phyloP scores from a whole-genome alignment of 108 stramenopile species.

The Craspedostauros australis region DNA sequence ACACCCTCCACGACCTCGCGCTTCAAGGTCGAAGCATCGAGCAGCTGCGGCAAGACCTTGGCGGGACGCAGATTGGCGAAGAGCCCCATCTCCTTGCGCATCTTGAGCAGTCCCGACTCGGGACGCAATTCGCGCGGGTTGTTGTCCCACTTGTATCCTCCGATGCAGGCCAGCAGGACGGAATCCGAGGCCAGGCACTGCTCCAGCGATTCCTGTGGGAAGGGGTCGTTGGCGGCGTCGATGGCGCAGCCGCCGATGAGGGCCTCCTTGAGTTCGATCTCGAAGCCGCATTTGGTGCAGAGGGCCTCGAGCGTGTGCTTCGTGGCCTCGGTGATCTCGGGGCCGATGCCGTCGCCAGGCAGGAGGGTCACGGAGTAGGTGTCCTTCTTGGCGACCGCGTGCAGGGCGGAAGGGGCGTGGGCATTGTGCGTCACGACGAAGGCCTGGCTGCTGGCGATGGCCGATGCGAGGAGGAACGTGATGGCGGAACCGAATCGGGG shows the following conservation, averaged over 20 bases:
- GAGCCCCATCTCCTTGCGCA: constrained; percentile 94
- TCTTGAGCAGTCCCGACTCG: constrained; percentile 92
- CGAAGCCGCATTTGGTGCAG: constrained; percentile 57
- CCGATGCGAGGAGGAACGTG: too few relatives aligned
- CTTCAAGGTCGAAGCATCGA: constrained; percentile 95
- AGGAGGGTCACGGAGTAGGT: constrained; percentile 79
- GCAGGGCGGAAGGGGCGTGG: constrained; percentile 1
- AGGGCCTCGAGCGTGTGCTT: constrained; percentile 64
- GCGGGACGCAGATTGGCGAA: constrained; percentile 97
- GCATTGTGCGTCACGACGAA: neutral
- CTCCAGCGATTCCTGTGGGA: constrained; percentile 86
- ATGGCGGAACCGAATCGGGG: too few relatives aligned
- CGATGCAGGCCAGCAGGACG: constrained; percentile 93
- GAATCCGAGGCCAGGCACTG: constrained; percentile 86
- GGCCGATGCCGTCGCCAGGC: constrained; percentile 90
- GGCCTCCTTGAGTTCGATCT: constrained; percentile 87
- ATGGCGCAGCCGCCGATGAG: constrained; percentile 96
- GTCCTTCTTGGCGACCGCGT: constrained; percentile 80
- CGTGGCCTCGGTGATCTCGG: constrained; percentile 91
- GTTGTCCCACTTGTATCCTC: constrained; percentile 97
- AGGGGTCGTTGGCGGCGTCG: constrained; percentile 88
- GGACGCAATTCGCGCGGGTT: constrained; percentile 94
- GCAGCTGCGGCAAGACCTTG: constrained; percentile 89
- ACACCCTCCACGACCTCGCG: constrained; percentile 95
- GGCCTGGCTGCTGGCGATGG: too few relatives aligned